A percentile compares a stretch with the other conserved stretches of the same genome.
Conservation (phyloP, 2,329 filamentous ascomycete genomes). For the Oidium heveae region DNA sequence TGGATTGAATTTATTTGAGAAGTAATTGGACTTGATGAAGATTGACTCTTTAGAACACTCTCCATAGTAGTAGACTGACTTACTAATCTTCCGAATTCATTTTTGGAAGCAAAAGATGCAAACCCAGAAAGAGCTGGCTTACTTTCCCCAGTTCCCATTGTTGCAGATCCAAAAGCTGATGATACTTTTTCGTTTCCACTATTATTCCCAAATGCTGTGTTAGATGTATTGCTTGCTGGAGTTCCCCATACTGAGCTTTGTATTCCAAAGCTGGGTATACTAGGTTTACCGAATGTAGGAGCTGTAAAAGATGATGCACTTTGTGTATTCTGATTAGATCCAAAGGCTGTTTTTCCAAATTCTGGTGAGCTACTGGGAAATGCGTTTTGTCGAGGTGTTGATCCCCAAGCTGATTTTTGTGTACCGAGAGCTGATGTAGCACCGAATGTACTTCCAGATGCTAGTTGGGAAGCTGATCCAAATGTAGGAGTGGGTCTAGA, state of each 20-base stretch:
- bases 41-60: neutral
- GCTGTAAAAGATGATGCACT: slow-evolving; percentile 5
- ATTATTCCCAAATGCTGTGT: slow-evolving; percentile 27
- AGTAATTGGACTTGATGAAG: too few species aligned
- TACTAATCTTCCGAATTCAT: slow-evolving; percentile 23
- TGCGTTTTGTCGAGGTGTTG: slow-evolving; percentile 12
- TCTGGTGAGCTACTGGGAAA: slow-evolving; percentile 8
- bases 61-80: slow-evolving; percentile 1
- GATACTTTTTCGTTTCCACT: slow-evolving; percentile 19
- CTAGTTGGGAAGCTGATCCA: slow-evolving; percentile 17
- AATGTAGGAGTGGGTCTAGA: slow-evolving; percentile 11
- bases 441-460: slow-evolving; percentile 13
- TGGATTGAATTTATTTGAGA: too few species aligned
- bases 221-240: slow-evolving; percentile 11
- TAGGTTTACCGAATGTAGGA: slow-evolving; percentile 21
- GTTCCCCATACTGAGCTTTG: slow-evolving; percentile 29
- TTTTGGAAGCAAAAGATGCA: slow-evolving; percentile 26
- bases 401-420: slow-evolving; percentile 26
- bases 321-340: slow-evolving; percentile 3
- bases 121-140: slow-evolving; percentile 18
- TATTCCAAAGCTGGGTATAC: slow-evolving; percentile 15
- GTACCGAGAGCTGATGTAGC: slow-evolving; percentile 20
- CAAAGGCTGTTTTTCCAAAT: slow-evolving; percentile 18
- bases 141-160: slow-evolving; percentile 1
- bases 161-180: neutral